Conservation (phyloP, 176 grass and related monocot species). For the Elymus sibiricus region DNA sequence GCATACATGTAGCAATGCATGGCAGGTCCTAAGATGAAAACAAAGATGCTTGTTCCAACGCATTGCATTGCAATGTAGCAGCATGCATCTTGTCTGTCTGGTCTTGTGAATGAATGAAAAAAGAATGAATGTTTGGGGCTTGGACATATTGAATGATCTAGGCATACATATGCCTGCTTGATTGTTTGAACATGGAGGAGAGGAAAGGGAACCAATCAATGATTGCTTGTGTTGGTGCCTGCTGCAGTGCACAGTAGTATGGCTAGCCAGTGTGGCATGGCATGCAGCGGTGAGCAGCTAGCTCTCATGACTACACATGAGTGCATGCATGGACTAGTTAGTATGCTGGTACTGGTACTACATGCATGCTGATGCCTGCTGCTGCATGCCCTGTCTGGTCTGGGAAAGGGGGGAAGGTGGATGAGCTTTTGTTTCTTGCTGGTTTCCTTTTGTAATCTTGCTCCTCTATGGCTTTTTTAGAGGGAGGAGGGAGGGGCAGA, state of each 20-base stretch:
- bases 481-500: constrained; percentile 21
- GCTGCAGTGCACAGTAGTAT: constrained; percentile 29
- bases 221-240: constrained; percentile 41
- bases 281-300: constrained; percentile 30
- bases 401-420: constrained; percentile 29
- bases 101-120: constrained; percentile 14
- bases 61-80: constrained; percentile 20
- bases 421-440: constrained; percentile 55
- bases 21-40: constrained; percentile 21
- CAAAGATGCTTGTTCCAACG: constrained; percentile 30
- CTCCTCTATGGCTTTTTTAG: constrained; percentile 34
- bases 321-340: constrained; percentile 24
- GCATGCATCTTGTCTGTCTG: not conserved
- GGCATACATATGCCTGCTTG: not conserved
- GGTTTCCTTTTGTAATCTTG: constrained; percentile 39
- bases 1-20: not conserved
- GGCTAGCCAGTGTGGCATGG: constrained; percentile 18
- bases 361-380: constrained; percentile 30
- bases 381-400: constrained; percentile 33
- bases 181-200: constrained; percentile 18
- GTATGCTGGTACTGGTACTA: constrained; percentile 12
- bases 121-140: constrained; percentile 25
- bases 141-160: constrained; percentile 33
- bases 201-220: constrained; percentile 33
- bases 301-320: constrained; percentile 42